phyloP scores from a whole-genome alignment of 306 rosid species.

The Hippophae tibetana region DNA sequence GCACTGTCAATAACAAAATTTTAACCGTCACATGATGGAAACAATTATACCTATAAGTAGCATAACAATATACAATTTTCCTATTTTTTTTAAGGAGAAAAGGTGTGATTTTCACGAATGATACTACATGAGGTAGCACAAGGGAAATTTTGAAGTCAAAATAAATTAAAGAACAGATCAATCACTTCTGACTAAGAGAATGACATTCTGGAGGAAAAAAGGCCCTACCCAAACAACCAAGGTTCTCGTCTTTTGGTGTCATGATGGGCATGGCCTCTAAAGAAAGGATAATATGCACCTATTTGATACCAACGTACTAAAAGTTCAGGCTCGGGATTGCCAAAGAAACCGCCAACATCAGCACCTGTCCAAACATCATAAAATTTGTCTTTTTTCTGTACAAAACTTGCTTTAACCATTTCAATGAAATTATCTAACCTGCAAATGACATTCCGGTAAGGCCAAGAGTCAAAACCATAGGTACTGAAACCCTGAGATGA shows the following conservation, averaged over 20 bases:
- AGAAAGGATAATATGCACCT: conserved; percentile 91
- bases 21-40: neutral
- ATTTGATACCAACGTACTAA: conserved; percentile 95
- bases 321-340: conserved; percentile 89
- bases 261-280: conserved; percentile 91
- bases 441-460: conserved; percentile 72
- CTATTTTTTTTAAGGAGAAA: too few species aligned
- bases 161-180: neutral
- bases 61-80: too few species aligned
- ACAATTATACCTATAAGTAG: neutral
- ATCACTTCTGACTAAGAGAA: neutral
- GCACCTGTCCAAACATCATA: conserved; percentile 55
- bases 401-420: neutral
- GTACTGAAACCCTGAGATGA: conserved; percentile 81
- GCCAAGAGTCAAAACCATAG: conserved; percentile 89
- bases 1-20: neutral
- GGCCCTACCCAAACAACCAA: conserved; percentile 91
- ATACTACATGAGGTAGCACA: too few species aligned
- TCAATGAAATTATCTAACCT: conserved; percentile 32
- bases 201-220: conserved; percentile 1
- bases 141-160: too few species aligned
- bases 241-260: conserved; percentile 98
- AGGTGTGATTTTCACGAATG: too few species aligned
- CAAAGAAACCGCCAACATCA: conserved; percentile 94
- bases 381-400: conserved; percentile 5